A percentile compares a stretch with the other conserved stretches of the same genome.
These are phyloP conservation scores for Rubus idaeus DNA, from an alignment of 306 rosid species.

Conservation along the genomic window DNA sequence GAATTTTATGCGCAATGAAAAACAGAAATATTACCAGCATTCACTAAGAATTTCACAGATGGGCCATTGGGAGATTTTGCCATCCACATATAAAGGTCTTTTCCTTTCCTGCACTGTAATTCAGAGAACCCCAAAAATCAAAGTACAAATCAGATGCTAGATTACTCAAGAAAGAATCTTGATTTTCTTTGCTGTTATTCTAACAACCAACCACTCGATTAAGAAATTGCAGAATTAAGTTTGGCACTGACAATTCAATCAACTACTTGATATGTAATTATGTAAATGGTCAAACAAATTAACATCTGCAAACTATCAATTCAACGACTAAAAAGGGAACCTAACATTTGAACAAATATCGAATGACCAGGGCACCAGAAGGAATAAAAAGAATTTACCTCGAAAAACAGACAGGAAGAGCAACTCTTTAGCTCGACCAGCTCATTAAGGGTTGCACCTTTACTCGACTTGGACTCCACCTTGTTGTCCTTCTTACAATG, in stretches of 20 bases:
- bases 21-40: slow-evolving; percentile 64
- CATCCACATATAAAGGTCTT: slow-evolving; percentile 96
- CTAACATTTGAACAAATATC: slow-evolving; percentile 2
- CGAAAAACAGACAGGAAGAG: slow-evolving; percentile 84
- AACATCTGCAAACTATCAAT: background rate
- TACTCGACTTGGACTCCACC: slow-evolving; percentile 82
- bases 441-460: slow-evolving; percentile 84
- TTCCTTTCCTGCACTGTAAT: slow-evolving; percentile 91
- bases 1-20: background rate
- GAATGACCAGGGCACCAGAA: background rate
- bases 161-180: background rate
- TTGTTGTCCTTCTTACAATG: slow-evolving; percentile 96
- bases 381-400: slow-evolving; percentile 40
- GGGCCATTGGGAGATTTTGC: slow-evolving; percentile 86
- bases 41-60: slow-evolving; percentile 91
- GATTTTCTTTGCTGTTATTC: background rate
- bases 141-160: slow-evolving; percentile 8
- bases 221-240: background rate
- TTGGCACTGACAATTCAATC: background rate
- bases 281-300: background rate
- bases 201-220: background rate
- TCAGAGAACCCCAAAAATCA: slow-evolving; percentile 6
- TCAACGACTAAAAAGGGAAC: slow-evolving; percentile 2
- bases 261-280: background rate
- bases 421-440: slow-evolving; percentile 84